Conservation (phyloP, 2,329 filamentous ascomycete species). For the Amylocarpus encephaloides region DNA sequence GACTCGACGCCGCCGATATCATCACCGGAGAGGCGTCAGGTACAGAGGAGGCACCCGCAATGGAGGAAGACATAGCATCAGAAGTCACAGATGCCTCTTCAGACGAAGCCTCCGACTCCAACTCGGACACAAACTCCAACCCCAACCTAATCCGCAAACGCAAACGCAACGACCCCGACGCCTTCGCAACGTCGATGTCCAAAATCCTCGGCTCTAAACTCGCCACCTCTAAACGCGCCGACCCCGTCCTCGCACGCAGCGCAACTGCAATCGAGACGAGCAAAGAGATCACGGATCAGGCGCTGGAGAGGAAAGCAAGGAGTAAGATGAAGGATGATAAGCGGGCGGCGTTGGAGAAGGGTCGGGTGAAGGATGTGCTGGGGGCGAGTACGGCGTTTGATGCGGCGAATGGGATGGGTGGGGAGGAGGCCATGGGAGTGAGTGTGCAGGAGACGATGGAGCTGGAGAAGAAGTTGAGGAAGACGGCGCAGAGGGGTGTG, state of each 20-base stretch:
- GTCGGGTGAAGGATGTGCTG: slow-evolving; percentile 80
- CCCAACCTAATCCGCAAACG: slow-evolving; percentile 46
- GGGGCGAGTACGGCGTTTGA: slow-evolving; percentile 49
- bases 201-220: slow-evolving; percentile 91
- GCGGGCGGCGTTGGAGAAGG: slow-evolving; percentile 73
- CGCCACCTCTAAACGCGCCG: slow-evolving; percentile 69
- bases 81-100: slow-evolving; percentile 34
- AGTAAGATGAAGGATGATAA: slow-evolving; percentile 76
- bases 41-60: slow-evolving; percentile 20
- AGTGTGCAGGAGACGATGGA: slow-evolving; percentile 54
- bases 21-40: slow-evolving; percentile 23
- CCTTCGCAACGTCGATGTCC: slow-evolving; percentile 87
- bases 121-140: slow-evolving; percentile 36
- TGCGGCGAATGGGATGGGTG: slow-evolving; percentile 37
- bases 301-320: slow-evolving; percentile 75
- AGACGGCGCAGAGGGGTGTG: slow-evolving; percentile 88
- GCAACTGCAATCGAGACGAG: slow-evolving; percentile 66
- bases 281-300: slow-evolving; percentile 65
- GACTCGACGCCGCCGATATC: slow-evolving; percentile 24
- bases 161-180: slow-evolving; percentile 86
- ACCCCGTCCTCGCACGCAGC: slow-evolving; percentile 87
- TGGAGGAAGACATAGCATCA: slow-evolving; percentile 19
- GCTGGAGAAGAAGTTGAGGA: slow-evolving; percentile 72
- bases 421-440: slow-evolving; percentile 33
- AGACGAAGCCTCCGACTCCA: slow-evolving; percentile 33